These are phyloP conservation scores for Camellia oleifera DNA, from an alignment of 179 eudicot genomes.

Conservation along the genomic window DNA sequence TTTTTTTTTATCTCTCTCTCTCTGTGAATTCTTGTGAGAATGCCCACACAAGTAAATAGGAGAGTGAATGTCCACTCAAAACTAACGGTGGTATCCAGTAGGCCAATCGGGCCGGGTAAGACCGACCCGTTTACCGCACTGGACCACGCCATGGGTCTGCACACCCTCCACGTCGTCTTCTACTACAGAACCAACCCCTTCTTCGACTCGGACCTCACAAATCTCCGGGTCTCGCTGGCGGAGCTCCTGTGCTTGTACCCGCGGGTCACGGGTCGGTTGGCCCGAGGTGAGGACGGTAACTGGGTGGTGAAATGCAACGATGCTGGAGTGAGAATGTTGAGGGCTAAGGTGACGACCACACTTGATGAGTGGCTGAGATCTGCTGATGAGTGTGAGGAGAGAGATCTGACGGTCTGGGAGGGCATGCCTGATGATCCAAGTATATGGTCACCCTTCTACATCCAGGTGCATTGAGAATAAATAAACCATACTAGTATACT, in stretches of 20 bases:
- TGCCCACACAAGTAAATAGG: neutral
- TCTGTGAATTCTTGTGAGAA: neutral
- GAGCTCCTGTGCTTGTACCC: slow-evolving; percentile 43
- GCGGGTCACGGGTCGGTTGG: slow-evolving; percentile 47
- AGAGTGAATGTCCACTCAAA: slow-evolving; percentile 29
- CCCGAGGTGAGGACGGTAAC: slow-evolving; percentile 31
- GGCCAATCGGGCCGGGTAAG: slow-evolving; percentile 25
- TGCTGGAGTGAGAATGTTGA: slow-evolving; percentile 50
- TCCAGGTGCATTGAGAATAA: slow-evolving; percentile 36
- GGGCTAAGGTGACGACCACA: slow-evolving; percentile 39
- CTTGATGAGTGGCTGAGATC: slow-evolving; percentile 59
- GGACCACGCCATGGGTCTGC: slow-evolving; percentile 53
- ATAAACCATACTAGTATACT: too few species aligned
- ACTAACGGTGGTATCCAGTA: slow-evolving; percentile 43
- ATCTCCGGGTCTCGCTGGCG: slow-evolving; percentile 25
- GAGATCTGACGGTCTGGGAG: slow-evolving; percentile 43
- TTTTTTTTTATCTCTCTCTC: neutral
- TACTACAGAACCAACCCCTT: slow-evolving; percentile 42
- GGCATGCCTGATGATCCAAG: slow-evolving; percentile 53
- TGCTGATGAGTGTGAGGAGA: slow-evolving; percentile 44
- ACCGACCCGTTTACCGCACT: slow-evolving; percentile 23
- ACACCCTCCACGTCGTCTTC: slow-evolving; percentile 41
- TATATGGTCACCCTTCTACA: slow-evolving; percentile 58
- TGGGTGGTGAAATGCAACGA: slow-evolving; percentile 57
- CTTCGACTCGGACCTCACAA: slow-evolving; percentile 13